These are phyloP conservation scores for Metarhizium brunneum DNA, from an alignment of 2,329 filamentous ascomycete species.

Conservation along the genomic window DNA sequence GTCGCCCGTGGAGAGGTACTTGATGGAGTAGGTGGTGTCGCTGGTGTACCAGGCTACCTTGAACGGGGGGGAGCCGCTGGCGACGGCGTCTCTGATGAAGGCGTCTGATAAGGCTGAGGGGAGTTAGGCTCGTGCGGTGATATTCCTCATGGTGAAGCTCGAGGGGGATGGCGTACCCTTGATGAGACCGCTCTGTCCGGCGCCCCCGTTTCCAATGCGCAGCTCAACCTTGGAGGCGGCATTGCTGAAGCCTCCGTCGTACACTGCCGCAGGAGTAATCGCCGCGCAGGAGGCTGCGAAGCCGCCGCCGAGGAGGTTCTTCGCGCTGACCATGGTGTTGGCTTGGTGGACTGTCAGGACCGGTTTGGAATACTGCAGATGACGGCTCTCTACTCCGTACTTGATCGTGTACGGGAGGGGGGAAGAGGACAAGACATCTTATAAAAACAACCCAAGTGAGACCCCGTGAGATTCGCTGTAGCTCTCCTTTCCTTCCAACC, in stretches of 20 bases:
- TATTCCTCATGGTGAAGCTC: not conserved
- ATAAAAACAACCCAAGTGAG: too few species aligned
- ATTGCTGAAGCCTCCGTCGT: slow-evolving; percentile 12
- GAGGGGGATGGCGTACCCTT: slow-evolving; percentile 15
- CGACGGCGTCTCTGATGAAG: slow-evolving; percentile 15
- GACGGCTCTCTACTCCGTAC: too few species aligned
- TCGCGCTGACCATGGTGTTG: not conserved
- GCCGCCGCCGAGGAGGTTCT: not conserved
- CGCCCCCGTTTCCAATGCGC: slow-evolving; percentile 26
- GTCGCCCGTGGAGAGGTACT: slow-evolving; percentile 27
- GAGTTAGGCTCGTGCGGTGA: not conserved
- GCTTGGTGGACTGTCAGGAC: not conserved
- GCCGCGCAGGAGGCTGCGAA: not conserved
- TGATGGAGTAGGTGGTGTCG: slow-evolving; percentile 35
- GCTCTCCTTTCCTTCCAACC: too few species aligned
- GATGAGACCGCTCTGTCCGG: slow-evolving; percentile 27
- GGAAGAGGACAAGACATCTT: too few species aligned
- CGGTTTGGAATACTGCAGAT: too few species aligned
- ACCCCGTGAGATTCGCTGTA: too few species aligned
- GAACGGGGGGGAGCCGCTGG: slow-evolving; percentile 20
- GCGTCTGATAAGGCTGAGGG: slow-evolving; percentile 16
- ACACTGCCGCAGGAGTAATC: slow-evolving; percentile 11
- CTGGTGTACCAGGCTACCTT: slow-evolving; percentile 34
- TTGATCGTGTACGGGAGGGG: too few species aligned
- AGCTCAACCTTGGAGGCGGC: slow-evolving; percentile 9